A percentile compares a stretch with the other conserved stretches of the same genome.
Evolutionary conservation across 768 basidiomycete species (phyloP).

Genomic region (Nidula microcarpa): DNA sequence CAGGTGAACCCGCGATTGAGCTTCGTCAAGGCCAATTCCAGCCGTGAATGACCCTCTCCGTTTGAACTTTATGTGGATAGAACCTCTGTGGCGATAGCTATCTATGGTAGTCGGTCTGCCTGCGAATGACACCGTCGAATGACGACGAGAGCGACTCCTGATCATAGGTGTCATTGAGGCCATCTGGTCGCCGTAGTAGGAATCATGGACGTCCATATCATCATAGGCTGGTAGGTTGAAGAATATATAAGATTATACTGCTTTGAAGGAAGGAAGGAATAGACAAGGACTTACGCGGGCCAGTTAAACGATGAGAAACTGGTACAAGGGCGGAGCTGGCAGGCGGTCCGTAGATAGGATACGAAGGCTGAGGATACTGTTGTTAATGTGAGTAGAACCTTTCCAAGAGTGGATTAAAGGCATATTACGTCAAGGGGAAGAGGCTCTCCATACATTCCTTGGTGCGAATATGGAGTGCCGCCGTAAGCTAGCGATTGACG

Average conservation of each 20-base stretch:
- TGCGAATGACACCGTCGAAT: constrained; percentile 49
- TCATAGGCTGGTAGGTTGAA: constrained; percentile 33
- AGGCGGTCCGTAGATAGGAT: constrained; percentile 42
- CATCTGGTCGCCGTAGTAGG: constrained; percentile 42
- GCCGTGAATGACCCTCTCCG: constrained; percentile 63
- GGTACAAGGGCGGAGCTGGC: constrained; percentile 29
- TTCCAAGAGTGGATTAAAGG: constrained; percentile 1
- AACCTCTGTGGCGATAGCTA: constrained; percentile 44
- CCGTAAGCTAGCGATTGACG: constrained; percentile 36
- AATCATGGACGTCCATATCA: constrained; percentile 42
- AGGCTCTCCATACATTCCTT: constrained; percentile 38
- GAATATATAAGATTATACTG: constrained; percentile 10
- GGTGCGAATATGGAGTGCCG: constrained; percentile 27
- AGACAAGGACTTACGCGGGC: constrained; percentile 30
- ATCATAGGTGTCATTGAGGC: constrained; percentile 29
- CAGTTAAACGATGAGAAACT: constrained; percentile 34
- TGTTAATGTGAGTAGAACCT: constrained; percentile 3
- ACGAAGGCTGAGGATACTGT: constrained; percentile 41
- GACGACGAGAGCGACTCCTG: constrained; percentile 39
- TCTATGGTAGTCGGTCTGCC: constrained; percentile 33
- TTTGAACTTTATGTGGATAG: constrained; percentile 66
- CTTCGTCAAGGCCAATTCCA: constrained; percentile 67
- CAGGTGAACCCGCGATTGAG: constrained; percentile 59
- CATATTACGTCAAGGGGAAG: constrained; percentile 32
- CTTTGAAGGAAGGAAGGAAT: constrained; percentile 4